Evolutionary conservation across 2,329 filamentous ascomycete species (phyloP), one percentile per base, ranked within the genome.

Genomic region (Tolypocladium album): DNA sequence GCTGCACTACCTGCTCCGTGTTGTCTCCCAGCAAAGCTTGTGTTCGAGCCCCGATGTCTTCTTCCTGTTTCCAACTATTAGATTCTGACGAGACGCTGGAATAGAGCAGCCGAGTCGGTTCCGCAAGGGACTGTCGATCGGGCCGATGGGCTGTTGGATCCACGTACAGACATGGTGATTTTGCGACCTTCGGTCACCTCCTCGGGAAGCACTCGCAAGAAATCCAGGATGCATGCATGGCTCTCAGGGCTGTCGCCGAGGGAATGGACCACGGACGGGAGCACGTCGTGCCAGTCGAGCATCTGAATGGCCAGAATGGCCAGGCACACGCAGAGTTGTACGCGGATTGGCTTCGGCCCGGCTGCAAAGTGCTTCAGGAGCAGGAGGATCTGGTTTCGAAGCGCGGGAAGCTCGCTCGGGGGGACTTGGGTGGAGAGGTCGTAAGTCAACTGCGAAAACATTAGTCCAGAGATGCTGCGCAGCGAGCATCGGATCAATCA

Each of bases 171-270:
- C 78, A 99, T 84, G 82, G 92, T 96, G 83, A 99, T 97, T 81
- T 97, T 99, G 78, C 94, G 91, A 78, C 94, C 94, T 82, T 99
- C 93, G 68, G 90, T 97, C 71, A 99, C 94, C 83, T 99, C 94
- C 81, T 99, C 94, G 60, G 94, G 94, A 66, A 99, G 86, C 69
- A 99, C 92, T 75, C 91, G 92, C 66, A 99, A 82, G 75, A 99
- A 99, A 75, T 99, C 94, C 70, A 99, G 82, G 69, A 97, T 89
- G 74, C 89, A 94, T 65, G 92, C 86, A 68, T 94, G 86, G 72
- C 88, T 91, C 70, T 87, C 85, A 62, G 88, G 84, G 69, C 89
- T 88, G 72, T 83, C 85, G 65, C 89, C 88, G 60, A 97, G 83
- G 52, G 89, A 84, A 60, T 86, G 82, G 59, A 96, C 89, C 56